These are phyloP conservation scores for Globisporangium middletonii DNA, from an alignment of 352 stramenopile genomes.

Conservation along the genomic window DNA sequence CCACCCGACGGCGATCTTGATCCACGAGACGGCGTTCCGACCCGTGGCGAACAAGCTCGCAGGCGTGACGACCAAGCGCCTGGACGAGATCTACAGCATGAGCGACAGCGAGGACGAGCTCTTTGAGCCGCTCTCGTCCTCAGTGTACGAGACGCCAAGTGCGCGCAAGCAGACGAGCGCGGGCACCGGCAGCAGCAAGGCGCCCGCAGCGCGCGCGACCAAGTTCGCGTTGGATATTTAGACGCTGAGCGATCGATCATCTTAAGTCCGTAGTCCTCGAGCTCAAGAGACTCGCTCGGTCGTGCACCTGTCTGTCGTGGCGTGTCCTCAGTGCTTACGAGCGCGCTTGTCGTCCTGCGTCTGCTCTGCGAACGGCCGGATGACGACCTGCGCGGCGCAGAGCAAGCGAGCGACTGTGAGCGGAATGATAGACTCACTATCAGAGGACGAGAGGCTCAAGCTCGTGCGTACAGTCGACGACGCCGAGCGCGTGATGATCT, in stretches of 20 bases:
- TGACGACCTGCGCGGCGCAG: slow-evolving; percentile 27
- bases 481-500: slow-evolving; percentile 42
- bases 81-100: slow-evolving; percentile 82
- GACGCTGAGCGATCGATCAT: neutral
- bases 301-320: neutral
- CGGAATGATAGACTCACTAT: neutral
- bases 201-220: slow-evolving; percentile 27
- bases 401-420: neutral
- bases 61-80: slow-evolving; percentile 39
- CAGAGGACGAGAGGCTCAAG: neutral
- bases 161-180: slow-evolving; percentile 27
- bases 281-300: neutral
- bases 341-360: slow-evolving; percentile 1
- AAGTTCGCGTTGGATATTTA: slow-evolving; percentile 57
- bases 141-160: slow-evolving; percentile 37
- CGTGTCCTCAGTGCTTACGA: slow-evolving; percentile 3
- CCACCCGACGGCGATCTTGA: slow-evolving; percentile 47
- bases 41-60: slow-evolving; percentile 45
- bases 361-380: slow-evolving; percentile 48
- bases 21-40: slow-evolving; percentile 58
- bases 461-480: slow-evolving; percentile 28
- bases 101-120: slow-evolving; percentile 82
- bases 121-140: slow-evolving; percentile 51
- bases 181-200: slow-evolving; percentile 14
- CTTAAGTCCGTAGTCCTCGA: neutral